Base-by-base conservation (phyloP, 2,329 filamentous ascomycete species). In the Fusarium sacchari region DNA sequence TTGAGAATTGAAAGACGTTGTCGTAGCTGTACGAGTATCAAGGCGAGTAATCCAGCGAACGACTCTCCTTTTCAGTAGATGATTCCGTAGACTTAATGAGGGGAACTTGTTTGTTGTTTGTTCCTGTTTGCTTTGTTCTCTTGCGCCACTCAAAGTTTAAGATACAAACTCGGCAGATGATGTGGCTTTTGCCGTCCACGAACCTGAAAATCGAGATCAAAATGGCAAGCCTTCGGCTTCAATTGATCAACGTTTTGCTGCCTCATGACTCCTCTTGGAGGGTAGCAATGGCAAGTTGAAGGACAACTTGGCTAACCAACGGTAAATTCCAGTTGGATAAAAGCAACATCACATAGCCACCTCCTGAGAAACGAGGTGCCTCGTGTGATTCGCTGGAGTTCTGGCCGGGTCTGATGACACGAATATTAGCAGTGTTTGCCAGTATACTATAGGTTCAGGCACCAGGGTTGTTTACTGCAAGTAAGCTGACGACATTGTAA, bases 201-300 rank as follows among this genome's bases (percentile, higher is more conserved):
- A 42, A 3, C 0, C 9, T 24, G 10, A 15, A 15, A 12, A 24
- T 4, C 17, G 10, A 43, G 6, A 24, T 18, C 6, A 10, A 7
- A 6, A 24, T 24, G n/a, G 8, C 0, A 24, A 24, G 6, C n/a
- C 6, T 17, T 17, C 6, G 1, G n/a, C 14, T n/a, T 24, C 14
- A 11, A 17, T 42, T 24, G n/a, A n/a, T 17, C 9, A 7, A 15
- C 13, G 10, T 15, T 15, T 7, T 15, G 15, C 6, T 42, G 22
- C 14, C 14, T 24, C 40, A 17, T 6, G 6, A 6, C 22, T n/a
- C 13, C 39, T 0, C 8, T 42, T n/a, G 9, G 7, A 42, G 6
- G 6, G 17, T n/a, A 1, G 14, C 14, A 14, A n/a, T 42, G 1
- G 14, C 9, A 11, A 2, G 14, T n/a, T 15, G 14, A 17, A n/a